Percentiles rank a stretch among this genome's conserved stretches.
Evolutionary conservation across 2,329 filamentous ascomycete species (phyloP).

Genomic region (Aciculosporium take): DNA sequence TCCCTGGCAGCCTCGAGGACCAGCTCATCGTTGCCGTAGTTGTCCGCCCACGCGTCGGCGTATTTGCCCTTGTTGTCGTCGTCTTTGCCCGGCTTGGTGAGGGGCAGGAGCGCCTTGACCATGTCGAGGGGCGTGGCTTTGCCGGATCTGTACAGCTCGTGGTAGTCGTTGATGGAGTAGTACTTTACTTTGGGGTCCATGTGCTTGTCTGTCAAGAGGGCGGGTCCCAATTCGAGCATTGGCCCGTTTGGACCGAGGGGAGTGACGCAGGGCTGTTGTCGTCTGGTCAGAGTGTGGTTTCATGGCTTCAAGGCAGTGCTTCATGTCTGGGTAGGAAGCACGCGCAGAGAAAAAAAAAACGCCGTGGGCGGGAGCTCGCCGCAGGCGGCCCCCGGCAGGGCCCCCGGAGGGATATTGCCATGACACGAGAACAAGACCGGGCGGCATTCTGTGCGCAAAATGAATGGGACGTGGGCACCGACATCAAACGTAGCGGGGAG

Average conservation of each 20-base stretch:
- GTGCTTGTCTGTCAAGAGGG: constrained; percentile 27
- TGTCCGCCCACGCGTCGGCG: constrained; percentile 58
- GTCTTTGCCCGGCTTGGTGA: constrained; percentile 47
- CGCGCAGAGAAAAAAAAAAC: neutral
- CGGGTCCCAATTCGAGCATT: constrained; percentile 26
- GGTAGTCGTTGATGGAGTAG: constrained; percentile 62
- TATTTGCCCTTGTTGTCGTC: constrained; percentile 43
- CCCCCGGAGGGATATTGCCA: too few relatives aligned
- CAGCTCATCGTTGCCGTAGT: constrained; percentile 39
- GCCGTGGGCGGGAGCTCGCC: too few relatives aligned
- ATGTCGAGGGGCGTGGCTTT: constrained; percentile 59
- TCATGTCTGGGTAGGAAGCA: neutral
- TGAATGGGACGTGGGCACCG: neutral
- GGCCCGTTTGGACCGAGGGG: constrained; percentile 27
- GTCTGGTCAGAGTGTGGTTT: neutral
- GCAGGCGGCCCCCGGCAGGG: too few relatives aligned
- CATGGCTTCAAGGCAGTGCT: too few relatives aligned
- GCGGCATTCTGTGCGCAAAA: too few relatives aligned
- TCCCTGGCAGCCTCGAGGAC: constrained; percentile 54
- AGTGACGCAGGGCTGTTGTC: constrained; percentile 38
- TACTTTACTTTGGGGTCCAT: constrained; percentile 36
- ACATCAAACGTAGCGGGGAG: constrained; percentile 34
- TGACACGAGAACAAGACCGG: too few relatives aligned
- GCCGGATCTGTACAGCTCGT: constrained; percentile 57
- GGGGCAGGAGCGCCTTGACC: constrained; percentile 52